These are phyloP conservation scores for Microsporum canis DNA, from an alignment of 2,329 filamentous ascomycete genomes.

Conservation along the genomic window DNA sequence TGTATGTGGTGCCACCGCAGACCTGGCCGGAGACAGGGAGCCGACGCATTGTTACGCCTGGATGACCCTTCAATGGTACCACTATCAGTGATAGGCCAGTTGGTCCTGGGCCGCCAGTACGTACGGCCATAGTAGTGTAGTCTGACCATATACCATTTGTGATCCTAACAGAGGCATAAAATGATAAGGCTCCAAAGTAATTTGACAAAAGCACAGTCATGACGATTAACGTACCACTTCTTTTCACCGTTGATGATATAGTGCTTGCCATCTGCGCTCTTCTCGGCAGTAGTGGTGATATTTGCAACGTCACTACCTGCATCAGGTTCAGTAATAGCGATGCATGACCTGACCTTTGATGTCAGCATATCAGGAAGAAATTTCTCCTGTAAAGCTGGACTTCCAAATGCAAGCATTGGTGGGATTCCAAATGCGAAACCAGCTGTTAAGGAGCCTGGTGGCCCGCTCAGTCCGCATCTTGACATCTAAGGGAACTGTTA, in stretches of 20 bases:
- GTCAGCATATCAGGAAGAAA: constrained; percentile 58
- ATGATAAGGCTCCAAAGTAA: constrained; percentile 13
- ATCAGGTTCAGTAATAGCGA: constrained; percentile 68
- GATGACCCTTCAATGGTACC: constrained; percentile 56
- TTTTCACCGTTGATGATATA: constrained; percentile 66
- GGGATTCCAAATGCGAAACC: constrained; percentile 64
- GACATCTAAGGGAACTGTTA: constrained; percentile 41
- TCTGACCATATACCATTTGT: constrained; percentile 63
- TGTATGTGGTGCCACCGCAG: constrained; percentile 59
- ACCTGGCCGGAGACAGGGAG: constrained; percentile 56
- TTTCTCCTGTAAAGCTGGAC: constrained; percentile 48
- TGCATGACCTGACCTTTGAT: constrained; percentile 56
- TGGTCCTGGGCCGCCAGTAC: constrained; percentile 56
- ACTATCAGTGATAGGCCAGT: constrained; percentile 55
- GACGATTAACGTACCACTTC: constrained; percentile 47
- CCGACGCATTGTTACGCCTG: constrained; percentile 56
- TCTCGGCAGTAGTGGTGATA: constrained; percentile 56
- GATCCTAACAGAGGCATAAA: constrained; percentile 36
- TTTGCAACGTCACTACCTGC: constrained; percentile 65
- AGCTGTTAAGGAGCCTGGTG: constrained; percentile 53
- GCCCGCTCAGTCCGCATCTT: constrained; percentile 53
- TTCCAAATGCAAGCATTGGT: constrained; percentile 59
- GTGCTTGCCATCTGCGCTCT: constrained; percentile 50
- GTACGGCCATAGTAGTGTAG: constrained; percentile 58
- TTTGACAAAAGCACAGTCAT: constrained; percentile 9